Percentiles rank a stretch among this genome's conserved stretches.
Evolutionary conservation across 768 basidiomycete species (phyloP).

Genomic region (Lactifluus rugatus): DNA sequence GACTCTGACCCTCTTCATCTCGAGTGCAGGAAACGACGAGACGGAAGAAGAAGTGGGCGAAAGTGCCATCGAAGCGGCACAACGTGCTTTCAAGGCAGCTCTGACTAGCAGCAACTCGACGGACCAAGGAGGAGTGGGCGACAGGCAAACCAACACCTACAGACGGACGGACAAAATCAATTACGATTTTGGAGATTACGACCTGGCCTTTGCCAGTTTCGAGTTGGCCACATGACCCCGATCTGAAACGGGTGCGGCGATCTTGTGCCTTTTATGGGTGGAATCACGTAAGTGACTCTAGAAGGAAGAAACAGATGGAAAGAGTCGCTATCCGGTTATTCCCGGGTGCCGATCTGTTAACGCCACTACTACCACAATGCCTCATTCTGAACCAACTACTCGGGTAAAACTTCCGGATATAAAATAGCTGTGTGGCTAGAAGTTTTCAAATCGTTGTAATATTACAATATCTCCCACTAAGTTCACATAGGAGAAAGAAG

Average conservation of each 20-base stretch:
- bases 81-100: slow-evolving; percentile 63
- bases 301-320: neutral
- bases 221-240: slow-evolving; percentile 36
- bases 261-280: neutral
- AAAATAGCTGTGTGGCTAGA: neutral
- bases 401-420: neutral
- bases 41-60: slow-evolving; percentile 41
- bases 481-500: neutral
- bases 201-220: slow-evolving; percentile 84
- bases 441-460: neutral
- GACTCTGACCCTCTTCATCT: slow-evolving; percentile 85
- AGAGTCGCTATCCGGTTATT: neutral
- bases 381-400: neutral
- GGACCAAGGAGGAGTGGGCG: neutral
- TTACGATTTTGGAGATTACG: slow-evolving; percentile 93
- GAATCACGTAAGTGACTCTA: neutral
- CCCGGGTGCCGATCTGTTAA: neutral
- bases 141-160: slow-evolving; percentile 36
- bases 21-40: slow-evolving; percentile 42
- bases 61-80: slow-evolving; percentile 57
- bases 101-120: slow-evolving; percentile 26
- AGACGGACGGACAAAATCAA: slow-evolving; percentile 92
- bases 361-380: slow-evolving; percentile 1
- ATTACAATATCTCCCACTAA: neutral
- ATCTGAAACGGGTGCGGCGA: neutral